Base-by-base conservation (phyloP, 2,329 filamentous ascomycete genomes). In the Sordariomycetes sp. region DNA sequence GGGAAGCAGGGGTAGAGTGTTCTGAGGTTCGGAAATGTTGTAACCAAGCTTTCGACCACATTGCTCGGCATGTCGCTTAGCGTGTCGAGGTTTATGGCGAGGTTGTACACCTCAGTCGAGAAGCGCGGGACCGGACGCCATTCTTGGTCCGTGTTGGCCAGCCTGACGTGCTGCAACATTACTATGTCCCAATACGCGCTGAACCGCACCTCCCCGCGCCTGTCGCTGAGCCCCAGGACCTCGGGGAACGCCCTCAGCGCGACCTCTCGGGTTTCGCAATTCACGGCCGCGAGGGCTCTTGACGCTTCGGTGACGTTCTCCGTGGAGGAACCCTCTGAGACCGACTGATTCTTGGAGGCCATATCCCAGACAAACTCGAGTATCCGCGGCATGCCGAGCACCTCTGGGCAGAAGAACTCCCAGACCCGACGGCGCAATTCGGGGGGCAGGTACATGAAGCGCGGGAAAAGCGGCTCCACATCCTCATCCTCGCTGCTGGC, bases 231-330 rank as follows among this genome's bases (percentile, higher is more conserved):
- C 32, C 37, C 54, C 24, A 74, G 60, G 14, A 65, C 60, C 25
- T 75, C 62, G 0, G 73, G 73, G 11, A 68, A 70, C 2, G 59
- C 61, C 8, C 62, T 64, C 46, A 66, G 59, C 4, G 65, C 72
- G 3, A 72, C 58, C 16, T 59, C 62, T 28, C 73, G 72, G n/a
- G 70, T 71, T 60, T 74, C 71, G 8, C 65, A 62, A 43, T 72
- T 65, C 10, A 70, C 65, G 1, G 71, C 67, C 35, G 73, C 61
- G 16, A 75, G 60, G 3, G 61, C 59, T 8, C 71, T 68, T 1
- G 68, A 57, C 1, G 62, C 54, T 22, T 58, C 59, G 0, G 70
- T 74, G n/a, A 68, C 66, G 3, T 66, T 61, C 0, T 61, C 59
- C 0, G 73, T 64, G 3, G 57, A 61, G 1, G 61, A 18, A 6